These are phyloP conservation scores for Ganoderma multipileum DNA, from an alignment of 1,284 basidiomycete species.

Conservation along the genomic window DNA sequence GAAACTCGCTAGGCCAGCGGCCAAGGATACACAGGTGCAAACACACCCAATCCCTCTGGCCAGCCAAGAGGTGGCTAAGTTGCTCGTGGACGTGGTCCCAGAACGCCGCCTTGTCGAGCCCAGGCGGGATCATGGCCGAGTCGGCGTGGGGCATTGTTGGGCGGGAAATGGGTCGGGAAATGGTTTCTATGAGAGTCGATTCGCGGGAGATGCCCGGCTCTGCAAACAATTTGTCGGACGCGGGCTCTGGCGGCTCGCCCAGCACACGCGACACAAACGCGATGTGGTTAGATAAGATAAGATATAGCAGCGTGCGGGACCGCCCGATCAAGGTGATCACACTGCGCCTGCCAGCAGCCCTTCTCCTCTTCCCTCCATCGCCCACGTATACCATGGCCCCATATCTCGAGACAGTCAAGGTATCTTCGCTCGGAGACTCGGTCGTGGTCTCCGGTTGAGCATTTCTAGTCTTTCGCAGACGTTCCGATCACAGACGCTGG, in stretches of 20 bases:
- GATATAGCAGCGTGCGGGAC: conserved; percentile 12
- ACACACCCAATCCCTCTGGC: conserved; percentile 78
- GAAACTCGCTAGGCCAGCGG: conserved; percentile 1
- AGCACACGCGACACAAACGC: background rate
- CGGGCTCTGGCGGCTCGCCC: background rate
- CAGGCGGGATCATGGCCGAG: conserved; percentile 71
- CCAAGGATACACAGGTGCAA: conserved; percentile 24
- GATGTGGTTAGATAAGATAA: conserved; percentile 16
- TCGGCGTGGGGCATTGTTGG: conserved; percentile 84
- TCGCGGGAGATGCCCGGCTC: background rate
- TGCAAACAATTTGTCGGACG: background rate
- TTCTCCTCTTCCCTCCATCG: conserved; percentile 16
- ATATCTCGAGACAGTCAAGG: conserved; percentile 87
- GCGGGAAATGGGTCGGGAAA: background rate
- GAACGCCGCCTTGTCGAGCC: conserved; percentile 77
- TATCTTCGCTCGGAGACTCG: conserved; percentile 40
- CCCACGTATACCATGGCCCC: conserved; percentile 68
- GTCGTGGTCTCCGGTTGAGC: background rate
- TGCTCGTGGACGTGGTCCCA: conserved; percentile 79
- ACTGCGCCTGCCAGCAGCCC: conserved; percentile 23
- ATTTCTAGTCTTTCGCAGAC: conserved; percentile 83
- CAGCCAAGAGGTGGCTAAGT: conserved; percentile 66
- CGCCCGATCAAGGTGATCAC: background rate
- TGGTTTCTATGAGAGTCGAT: background rate
- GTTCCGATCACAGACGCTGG: conserved; percentile 89